These are phyloP conservation scores for Wallacemonas rigidus DNA, from an alignment of 208 protist genomes.

Conservation along the genomic window DNA sequence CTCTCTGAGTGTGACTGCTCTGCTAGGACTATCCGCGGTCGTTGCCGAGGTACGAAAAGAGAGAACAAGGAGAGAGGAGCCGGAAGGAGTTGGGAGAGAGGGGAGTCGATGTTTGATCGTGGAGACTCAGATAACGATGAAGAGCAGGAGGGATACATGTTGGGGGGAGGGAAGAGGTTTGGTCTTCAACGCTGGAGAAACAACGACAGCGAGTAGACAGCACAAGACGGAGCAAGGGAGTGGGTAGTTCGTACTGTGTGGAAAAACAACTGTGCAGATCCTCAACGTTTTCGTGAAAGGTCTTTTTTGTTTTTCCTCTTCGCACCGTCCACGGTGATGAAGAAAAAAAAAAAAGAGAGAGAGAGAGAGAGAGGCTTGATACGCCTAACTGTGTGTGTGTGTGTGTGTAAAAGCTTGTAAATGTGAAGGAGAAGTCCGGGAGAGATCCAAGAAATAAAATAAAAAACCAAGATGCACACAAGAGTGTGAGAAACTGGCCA, in stretches of 20 bases:
- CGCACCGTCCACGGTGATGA: no score
- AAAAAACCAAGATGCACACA: no score
- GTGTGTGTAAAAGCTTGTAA: constrained; percentile 15
- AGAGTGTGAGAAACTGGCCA: neutral
- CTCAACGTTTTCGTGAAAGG: neutral
- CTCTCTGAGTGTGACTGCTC: neutral
- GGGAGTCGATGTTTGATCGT: neutral
- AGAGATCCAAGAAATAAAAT: no score
- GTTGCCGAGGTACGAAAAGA: neutral
- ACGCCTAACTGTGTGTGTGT: no score
- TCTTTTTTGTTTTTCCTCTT: neutral
- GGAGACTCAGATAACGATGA: neutral
- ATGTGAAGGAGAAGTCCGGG: neutral
- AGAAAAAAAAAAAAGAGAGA: neutral
- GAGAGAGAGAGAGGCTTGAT: neutral
- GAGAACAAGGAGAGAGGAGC: neutral
- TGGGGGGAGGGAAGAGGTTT: no score
- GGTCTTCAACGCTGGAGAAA: no score
- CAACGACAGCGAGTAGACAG: no score
- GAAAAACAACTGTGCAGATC: constrained; percentile 14
- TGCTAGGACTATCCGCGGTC: no score
- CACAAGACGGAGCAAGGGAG: no score
- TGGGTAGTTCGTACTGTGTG: no score
- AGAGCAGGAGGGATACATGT: no score
- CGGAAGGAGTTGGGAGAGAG: neutral